Conservation (phyloP, 257 asterid genomes). For the Salvia splendens region DNA sequence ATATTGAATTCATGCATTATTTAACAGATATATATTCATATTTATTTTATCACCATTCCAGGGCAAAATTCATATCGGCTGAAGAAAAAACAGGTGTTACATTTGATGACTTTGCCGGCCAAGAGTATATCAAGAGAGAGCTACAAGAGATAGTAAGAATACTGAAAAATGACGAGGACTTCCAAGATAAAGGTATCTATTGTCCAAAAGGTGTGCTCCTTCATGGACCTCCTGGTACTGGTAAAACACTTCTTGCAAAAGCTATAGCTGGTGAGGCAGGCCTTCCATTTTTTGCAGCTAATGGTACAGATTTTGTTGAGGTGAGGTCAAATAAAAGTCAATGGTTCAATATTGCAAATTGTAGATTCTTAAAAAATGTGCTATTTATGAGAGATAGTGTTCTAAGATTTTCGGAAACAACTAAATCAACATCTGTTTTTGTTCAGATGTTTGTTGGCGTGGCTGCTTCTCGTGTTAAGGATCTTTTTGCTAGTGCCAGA, state of each 20-base stretch:
- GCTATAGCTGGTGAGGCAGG: conserved; percentile 99
- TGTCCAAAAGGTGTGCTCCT: conserved; percentile 99
- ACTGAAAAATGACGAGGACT: conserved; percentile 88
- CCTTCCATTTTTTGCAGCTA: conserved; percentile 96
- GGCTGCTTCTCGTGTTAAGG: conserved; percentile 99
- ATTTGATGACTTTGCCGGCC: conserved; percentile 98
- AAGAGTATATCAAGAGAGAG: conserved; percentile 97
- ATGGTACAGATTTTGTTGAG: conserved; percentile 99
- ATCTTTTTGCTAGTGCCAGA: conserved; percentile 93
- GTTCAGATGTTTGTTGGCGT: conserved; percentile 98
- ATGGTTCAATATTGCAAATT: conserved; percentile 14
- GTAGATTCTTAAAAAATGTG: conserved; percentile 5
- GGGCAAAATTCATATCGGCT: conserved; percentile 97
- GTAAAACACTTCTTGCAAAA: conserved; percentile 98
- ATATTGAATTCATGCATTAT: conserved; percentile 7
- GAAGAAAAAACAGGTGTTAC: conserved; percentile 97
- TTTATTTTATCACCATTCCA: conserved; percentile 41
- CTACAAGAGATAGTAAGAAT: conserved; percentile 92
- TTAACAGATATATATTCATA: conserved; percentile 29
- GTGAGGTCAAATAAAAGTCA: conserved; percentile 43
- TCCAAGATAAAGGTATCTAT: conserved; percentile 88
- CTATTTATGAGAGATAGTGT: conserved; percentile 16
- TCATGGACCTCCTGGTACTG: conserved; percentile 99
- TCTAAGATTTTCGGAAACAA: conserved; percentile 24
- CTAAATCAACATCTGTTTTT: conserved; percentile 30